These are phyloP conservation scores for Aegilops bicornis DNA, from an alignment of 176 grass and related monocot species.

Conservation along the genomic window DNA sequence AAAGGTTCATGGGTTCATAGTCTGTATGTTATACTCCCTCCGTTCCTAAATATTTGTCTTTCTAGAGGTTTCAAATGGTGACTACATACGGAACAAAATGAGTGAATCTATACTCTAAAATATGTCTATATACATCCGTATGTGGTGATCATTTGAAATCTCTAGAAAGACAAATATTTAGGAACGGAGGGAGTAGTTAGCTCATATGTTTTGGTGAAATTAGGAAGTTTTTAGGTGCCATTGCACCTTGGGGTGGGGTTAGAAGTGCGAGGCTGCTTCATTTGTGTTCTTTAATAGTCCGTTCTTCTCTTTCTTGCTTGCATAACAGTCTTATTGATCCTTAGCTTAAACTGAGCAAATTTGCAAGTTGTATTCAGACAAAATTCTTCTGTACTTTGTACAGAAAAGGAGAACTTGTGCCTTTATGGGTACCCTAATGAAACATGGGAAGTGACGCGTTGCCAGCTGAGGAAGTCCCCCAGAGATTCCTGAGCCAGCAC, in stretches of 20 bases:
- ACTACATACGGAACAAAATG: too few relatives aligned
- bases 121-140: too few relatives aligned
- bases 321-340: neutral
- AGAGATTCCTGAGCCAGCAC: slow-evolving; percentile 91
- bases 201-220: slow-evolving; percentile 1
- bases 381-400: neutral
- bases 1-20: neutral
- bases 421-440: slow-evolving; percentile 94
- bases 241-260: neutral
- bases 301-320: neutral
- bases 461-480: slow-evolving; percentile 93
- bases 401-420: slow-evolving; percentile 97
- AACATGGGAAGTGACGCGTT: slow-evolving; percentile 93
- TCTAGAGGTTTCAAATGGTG: too few relatives aligned
- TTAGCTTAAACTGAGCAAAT: neutral
- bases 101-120: too few relatives aligned
- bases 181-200: too few relatives aligned
- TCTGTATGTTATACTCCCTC: neutral
- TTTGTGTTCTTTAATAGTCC: slow-evolving; percentile 24
- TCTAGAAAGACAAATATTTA: too few relatives aligned
- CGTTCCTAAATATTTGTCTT: too few relatives aligned
- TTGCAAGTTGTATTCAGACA: neutral
- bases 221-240: neutral
- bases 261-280: neutral
- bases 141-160: too few relatives aligned